A percentile compares a stretch with the other conserved stretches of the same genome.
These are phyloP conservation scores for Astraeus odoratus DNA, from an alignment of 768 basidiomycete species.

Conservation along the genomic window DNA sequence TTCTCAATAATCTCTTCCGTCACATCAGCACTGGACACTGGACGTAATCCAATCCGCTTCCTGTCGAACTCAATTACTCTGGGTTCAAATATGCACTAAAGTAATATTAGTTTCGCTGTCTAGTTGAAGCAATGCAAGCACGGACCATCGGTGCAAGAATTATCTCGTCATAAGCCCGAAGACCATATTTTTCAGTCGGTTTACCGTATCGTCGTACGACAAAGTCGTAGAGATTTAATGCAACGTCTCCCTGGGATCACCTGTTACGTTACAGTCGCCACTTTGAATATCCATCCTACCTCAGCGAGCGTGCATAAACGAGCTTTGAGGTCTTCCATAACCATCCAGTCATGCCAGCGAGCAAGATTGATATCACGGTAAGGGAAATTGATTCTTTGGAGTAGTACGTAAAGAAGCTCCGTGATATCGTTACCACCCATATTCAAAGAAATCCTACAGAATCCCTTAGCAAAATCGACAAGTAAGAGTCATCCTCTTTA, in stretches of 20 bases:
- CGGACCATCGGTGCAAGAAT: conserved; percentile 90
- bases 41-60: conserved; percentile 48
- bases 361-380: conserved; percentile 78
- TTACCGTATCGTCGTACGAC: conserved; percentile 71
- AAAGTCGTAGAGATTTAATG: conserved; percentile 86
- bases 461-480: conserved; percentile 3
- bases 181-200: conserved; percentile 78
- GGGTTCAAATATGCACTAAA: conserved; percentile 87
- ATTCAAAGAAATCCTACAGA: conserved; percentile 62
- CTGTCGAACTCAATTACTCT: conserved; percentile 85
- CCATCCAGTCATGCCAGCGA: conserved; percentile 76
- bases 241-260: conserved; percentile 68
- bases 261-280: conserved; percentile 4
- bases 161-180: conserved; percentile 92
- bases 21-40: conserved; percentile 49
- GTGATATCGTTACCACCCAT: conserved; percentile 97
- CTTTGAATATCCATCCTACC: conserved; percentile 38
- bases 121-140: background rate
- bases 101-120: background rate
- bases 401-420: conserved; percentile 72
- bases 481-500: conserved; percentile 25
- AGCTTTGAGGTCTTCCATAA: conserved; percentile 88
- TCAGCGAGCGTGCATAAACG: conserved; percentile 82
- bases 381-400: conserved; percentile 79
- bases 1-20: conserved; percentile 71